Evolutionary conservation across 495 filamentous ascomycete species (phyloP), one percentile per base, ranked within the genome.

Genomic region (Penicillium taxi): DNA sequence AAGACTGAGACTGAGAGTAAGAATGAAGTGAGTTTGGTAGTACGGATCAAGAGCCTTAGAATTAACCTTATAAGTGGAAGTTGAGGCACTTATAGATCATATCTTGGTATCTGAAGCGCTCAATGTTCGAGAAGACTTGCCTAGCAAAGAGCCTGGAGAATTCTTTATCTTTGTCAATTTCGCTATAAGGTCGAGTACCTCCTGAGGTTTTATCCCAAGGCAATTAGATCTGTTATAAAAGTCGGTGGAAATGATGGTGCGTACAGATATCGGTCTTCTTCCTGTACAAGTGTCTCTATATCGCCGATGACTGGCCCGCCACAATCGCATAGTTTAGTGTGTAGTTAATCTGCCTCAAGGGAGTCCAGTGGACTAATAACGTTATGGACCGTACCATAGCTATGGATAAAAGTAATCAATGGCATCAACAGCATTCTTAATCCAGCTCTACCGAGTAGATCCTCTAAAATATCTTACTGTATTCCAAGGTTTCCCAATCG

Each of bases 321-420:
- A 21, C 52, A 63, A 34, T 60, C 55, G 24, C 48, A 54, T 30
- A 63, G 47, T 27, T 55, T 48, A 18, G 60, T 45, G 9, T 44
- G 43, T 5, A 63, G 56, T 33, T 56, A 32, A 19, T 45, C 41
- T 18, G 51, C 52, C 12, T 58, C 46, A 20, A 63, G 48, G 31
- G 58, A 60, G 42, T 58, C 60, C 9, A 53, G 50, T 15, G 59
- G 39, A 19, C 43, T 37, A 13, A 63, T 43, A 39, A 58, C 59
- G 19, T 43, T 52, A 29, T 62, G 53, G 33, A 62, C 41, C 11
- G 57, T 35, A 27, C 44, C 28, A 39, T 29, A 13, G 6, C 5
- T 39, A 22, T 20, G 30, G 9, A 39, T 59, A 53, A 22, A 59
- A 37, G 4, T 48, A 25, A 12, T 31, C 21, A 34, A 61, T 26